Conservation (phyloP, 2,329 filamentous ascomycete genomes). For the Alternaria solani region DNA sequence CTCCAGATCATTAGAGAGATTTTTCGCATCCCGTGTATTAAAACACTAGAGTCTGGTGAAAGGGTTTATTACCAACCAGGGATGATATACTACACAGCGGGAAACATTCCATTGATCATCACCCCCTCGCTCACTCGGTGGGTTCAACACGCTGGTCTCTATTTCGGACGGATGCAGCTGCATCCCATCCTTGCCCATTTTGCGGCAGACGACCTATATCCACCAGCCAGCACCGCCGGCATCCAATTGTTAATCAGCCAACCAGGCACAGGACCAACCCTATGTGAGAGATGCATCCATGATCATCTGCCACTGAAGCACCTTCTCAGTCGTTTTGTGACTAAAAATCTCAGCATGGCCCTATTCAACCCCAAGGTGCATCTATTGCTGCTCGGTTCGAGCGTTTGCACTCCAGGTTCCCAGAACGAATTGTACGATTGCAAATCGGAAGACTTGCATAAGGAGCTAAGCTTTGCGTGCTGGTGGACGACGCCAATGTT, state of each 20-base stretch:
- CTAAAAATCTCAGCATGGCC: not conserved
- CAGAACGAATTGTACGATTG: too few relatives aligned
- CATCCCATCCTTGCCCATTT: not conserved
- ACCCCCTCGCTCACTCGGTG: not conserved
- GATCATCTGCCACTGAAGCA: not conserved
- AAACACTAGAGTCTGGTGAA: not conserved
- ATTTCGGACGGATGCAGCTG: not conserved
- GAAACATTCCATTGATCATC: not conserved
- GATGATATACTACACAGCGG: not conserved
- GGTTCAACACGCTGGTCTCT: not conserved
- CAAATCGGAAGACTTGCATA: too few relatives aligned
- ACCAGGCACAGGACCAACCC: not conserved
- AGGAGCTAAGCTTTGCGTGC: too few relatives aligned
- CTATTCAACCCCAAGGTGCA: not conserved
- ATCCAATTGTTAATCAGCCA: too few relatives aligned
- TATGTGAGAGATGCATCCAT: not conserved
- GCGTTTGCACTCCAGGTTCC: too few relatives aligned
- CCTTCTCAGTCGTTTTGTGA: not conserved
- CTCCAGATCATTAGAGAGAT: not conserved
- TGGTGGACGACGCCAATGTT: too few relatives aligned
- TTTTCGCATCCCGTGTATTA: not conserved
- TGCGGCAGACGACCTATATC: too few relatives aligned
- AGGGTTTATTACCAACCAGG: not conserved
- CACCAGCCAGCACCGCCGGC: too few relatives aligned
- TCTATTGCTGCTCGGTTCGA: not conserved